phyloP scores from a whole-genome alignment of 352 stramenopile species.

The Globisporangium nodosum region DNA sequence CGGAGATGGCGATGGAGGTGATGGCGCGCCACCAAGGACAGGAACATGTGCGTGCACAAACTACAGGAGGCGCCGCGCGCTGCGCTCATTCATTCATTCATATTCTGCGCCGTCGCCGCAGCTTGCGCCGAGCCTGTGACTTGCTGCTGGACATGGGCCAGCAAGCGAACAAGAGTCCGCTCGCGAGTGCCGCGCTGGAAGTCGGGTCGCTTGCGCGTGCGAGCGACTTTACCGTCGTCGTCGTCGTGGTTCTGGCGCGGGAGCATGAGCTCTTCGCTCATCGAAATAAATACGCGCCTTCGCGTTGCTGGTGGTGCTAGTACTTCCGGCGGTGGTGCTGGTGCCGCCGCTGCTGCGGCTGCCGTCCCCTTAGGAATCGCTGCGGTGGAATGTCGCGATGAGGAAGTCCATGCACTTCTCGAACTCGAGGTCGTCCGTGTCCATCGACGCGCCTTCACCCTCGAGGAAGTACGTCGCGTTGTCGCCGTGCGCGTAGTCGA shows the following conservation, averaged over 20 bases:
- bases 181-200: too few relatives aligned
- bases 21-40: too few relatives aligned
- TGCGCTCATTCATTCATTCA: too few relatives aligned
- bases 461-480: conserved; percentile 46
- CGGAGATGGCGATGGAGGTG: too few relatives aligned
- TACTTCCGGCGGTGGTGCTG: background rate
- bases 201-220: too few relatives aligned
- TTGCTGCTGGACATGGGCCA: too few relatives aligned
- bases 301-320: background rate
- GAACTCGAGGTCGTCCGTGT: conserved; percentile 63
- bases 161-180: too few relatives aligned
- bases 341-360: background rate
- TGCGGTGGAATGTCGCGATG: conserved; percentile 64
- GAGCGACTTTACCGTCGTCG: too few relatives aligned
- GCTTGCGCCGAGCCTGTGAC: too few relatives aligned
- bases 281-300: conserved; percentile 2
- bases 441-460: conserved; percentile 22
- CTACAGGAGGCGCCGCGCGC: too few relatives aligned
- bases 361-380: conserved; percentile 12
- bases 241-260: background rate
- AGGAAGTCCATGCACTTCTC: conserved; percentile 81
- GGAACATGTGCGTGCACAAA: too few relatives aligned
- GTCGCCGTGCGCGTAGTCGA: conserved; percentile 42
- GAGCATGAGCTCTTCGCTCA: background rate
- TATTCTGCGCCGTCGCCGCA: too few relatives aligned